phyloP scores from a whole-genome alignment of 768 basidiomycete genomes.

The Xerocomellus dryophilus region DNA sequence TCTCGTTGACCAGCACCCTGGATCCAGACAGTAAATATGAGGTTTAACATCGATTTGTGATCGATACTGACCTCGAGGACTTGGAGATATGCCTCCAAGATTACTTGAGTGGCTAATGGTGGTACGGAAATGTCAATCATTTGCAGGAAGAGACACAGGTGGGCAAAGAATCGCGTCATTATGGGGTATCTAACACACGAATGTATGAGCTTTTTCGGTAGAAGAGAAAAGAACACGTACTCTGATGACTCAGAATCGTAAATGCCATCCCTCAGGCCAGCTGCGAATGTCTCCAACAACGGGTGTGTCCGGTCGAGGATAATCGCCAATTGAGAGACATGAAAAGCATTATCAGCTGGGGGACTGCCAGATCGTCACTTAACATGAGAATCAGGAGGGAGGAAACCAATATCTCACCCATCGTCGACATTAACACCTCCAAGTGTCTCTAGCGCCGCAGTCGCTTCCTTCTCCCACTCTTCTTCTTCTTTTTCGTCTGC shows the following conservation, averaged over 20 bases:
- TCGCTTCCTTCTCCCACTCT: slow-evolving; percentile 67
- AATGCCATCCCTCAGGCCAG: slow-evolving; percentile 49
- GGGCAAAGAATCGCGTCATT: slow-evolving; percentile 88
- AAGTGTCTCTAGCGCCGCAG: slow-evolving; percentile 53
- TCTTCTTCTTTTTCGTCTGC: slow-evolving; percentile 43
- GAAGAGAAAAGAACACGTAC: slow-evolving; percentile 39
- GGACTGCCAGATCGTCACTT: slow-evolving; percentile 37
- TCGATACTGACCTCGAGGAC: slow-evolving; percentile 67
- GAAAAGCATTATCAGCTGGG: slow-evolving; percentile 71
- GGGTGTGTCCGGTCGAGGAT: slow-evolving; percentile 66
- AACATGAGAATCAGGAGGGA: not conserved
- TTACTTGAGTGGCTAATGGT: slow-evolving; percentile 68
- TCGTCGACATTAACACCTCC: slow-evolving; percentile 58
- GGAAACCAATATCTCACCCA: slow-evolving; percentile 44
- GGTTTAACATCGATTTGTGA: not conserved
- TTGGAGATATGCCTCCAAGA: slow-evolving; percentile 84
- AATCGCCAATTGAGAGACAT: slow-evolving; percentile 77
- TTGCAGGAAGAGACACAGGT: slow-evolving; percentile 84
- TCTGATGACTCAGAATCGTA: slow-evolving; percentile 51
- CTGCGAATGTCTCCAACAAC: slow-evolving; percentile 67
- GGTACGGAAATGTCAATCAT: slow-evolving; percentile 77
- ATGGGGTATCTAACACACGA: slow-evolving; percentile 51
- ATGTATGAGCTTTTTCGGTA: not conserved
- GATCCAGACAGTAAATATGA: not conserved
- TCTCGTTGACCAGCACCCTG: slow-evolving; percentile 75